Evolutionary conservation across 2,329 filamentous ascomycete genomes (phyloP), one percentile per base, ranked within the genome.

Genomic region (Ilyonectria destructans): DNA sequence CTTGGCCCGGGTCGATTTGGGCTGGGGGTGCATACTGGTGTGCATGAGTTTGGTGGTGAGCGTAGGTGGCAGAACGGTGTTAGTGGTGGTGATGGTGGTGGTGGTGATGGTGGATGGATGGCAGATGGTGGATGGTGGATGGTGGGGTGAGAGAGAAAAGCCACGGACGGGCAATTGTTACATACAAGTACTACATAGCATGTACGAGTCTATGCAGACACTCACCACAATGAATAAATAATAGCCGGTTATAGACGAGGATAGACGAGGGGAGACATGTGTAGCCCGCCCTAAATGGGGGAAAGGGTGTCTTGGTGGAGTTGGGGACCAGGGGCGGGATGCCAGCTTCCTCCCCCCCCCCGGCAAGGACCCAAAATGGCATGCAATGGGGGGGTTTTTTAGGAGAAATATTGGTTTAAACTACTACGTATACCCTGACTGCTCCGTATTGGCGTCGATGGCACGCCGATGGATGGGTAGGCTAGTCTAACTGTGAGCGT

Each of bases 21-120:
- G 31, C 31, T 33, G 31, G 49, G 17, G 3, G 23, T 26, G 48
- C 26, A 17, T 17, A 23, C 23, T 26, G 15, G 29, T 21, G 49
- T 35, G 49, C 4, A 46, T 46, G 35, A 31, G 23, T 46, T 21
- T 31, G 55, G 55, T 31, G 55, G 55, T 58, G 55, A 33, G 55
- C 31, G 55, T 21, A n/a, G 40, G n/a, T 21, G 55, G 43, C 21
- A 31, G 55, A 58, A 46, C 55, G 55, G 55, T 58, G 55, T 43
- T 19, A 12, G 40, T 57, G 55, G 55, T 58, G 55, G 23, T 43
- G 23, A 21, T 58, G 37, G 29, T 52, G 54, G 21, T 43, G 35
- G 35, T 15, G 31, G 6, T 40, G 19, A 6, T 17, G 48, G 48
- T 56, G 54, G 54, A 15, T 57, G 26, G 46, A 17, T 29, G 46